Evolutionary conservation across 2,329 filamentous ascomycete genomes (phyloP).

Genomic region (Clonostachys byssicola): DNA sequence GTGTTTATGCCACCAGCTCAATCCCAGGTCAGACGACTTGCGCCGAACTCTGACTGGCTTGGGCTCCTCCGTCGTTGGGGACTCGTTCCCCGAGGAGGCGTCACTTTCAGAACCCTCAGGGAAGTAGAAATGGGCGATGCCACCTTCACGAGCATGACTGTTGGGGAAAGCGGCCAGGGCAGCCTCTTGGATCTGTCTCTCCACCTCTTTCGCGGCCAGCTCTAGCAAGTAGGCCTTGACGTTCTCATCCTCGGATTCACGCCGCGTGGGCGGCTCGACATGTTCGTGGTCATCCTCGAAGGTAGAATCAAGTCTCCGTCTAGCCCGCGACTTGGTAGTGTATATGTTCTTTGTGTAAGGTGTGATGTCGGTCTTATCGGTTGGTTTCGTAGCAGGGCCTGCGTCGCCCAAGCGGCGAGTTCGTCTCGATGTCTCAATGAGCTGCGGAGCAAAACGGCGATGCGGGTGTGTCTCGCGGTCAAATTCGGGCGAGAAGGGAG

Average conservation of each 20-base stretch:
- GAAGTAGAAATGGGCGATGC: constrained; percentile 67
- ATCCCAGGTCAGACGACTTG: constrained; percentile 58
- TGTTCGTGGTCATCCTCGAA: constrained; percentile 20
- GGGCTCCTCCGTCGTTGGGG: constrained; percentile 14
- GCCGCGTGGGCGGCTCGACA: constrained; percentile 36
- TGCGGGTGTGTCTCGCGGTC: constrained; percentile 27
- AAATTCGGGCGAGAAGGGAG: constrained; percentile 31
- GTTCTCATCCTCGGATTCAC: constrained; percentile 71
- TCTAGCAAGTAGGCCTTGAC: constrained; percentile 75
- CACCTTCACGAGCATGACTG: constrained; percentile 64
- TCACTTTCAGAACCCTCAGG: constrained; percentile 51
- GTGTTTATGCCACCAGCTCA: constrained; percentile 73
- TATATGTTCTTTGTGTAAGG: constrained; percentile 60
- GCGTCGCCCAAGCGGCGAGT: constrained; percentile 63
- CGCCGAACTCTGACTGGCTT: constrained; percentile 31
- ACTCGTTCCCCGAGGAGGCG: constrained; percentile 14
- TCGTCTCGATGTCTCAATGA: constrained; percentile 76
- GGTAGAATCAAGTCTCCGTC: constrained; percentile 20
- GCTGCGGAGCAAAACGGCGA: constrained; percentile 67
- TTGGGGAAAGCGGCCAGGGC: constrained; percentile 74
- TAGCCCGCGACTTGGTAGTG: constrained; percentile 35
- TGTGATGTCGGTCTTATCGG: constrained; percentile 69
- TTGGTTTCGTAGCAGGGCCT: constrained; percentile 56
- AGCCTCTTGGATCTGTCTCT: constrained; percentile 74
- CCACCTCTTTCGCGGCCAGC: constrained; percentile 74